Evolutionary conservation across 2,329 filamentous ascomycete genomes (phyloP).

Genomic region (Botrytis elliptica): DNA sequence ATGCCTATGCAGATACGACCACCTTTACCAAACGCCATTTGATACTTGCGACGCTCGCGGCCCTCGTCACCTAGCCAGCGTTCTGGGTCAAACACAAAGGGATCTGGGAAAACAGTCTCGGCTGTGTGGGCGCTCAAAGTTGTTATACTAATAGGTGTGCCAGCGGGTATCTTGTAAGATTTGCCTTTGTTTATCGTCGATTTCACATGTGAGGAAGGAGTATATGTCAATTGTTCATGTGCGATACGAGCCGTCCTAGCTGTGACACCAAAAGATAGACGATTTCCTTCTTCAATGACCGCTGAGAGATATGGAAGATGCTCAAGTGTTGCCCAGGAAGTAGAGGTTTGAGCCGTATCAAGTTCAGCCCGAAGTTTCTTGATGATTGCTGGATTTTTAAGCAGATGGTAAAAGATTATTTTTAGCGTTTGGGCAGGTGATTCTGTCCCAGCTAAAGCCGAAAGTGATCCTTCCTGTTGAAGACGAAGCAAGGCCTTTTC

Average conservation of each 20-base stretch:
- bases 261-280: constrained; percentile 36
- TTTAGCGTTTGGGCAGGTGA: neutral
- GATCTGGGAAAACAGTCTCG: constrained; percentile 38
- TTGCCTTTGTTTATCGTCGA: too few species aligned
- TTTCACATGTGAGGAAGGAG: neutral
- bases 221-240: neutral
- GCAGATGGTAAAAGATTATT: neutral
- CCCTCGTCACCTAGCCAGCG: constrained; percentile 36
- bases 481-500: neutral
- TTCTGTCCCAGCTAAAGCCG: neutral
- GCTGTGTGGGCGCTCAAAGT: constrained; percentile 39
- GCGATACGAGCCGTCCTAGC: constrained; percentile 33
- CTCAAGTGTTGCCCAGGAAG: constrained; percentile 24
- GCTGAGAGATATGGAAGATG: constrained; percentile 35
- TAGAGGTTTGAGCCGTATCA: too few species aligned
- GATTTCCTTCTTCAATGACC: constrained; percentile 38
- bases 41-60: constrained; percentile 19
- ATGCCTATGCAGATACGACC: constrained; percentile 24
- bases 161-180: neutral
- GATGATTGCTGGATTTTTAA: too few species aligned
- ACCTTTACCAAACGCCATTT: constrained; percentile 30
- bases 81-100: constrained; percentile 40
- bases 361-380: too few species aligned
- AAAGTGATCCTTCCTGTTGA: neutral
- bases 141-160: constrained; percentile 33